These are phyloP conservation scores for Yarrowia osloensis DNA, from an alignment of 805 yeast genomes.

Conservation along the genomic window DNA sequence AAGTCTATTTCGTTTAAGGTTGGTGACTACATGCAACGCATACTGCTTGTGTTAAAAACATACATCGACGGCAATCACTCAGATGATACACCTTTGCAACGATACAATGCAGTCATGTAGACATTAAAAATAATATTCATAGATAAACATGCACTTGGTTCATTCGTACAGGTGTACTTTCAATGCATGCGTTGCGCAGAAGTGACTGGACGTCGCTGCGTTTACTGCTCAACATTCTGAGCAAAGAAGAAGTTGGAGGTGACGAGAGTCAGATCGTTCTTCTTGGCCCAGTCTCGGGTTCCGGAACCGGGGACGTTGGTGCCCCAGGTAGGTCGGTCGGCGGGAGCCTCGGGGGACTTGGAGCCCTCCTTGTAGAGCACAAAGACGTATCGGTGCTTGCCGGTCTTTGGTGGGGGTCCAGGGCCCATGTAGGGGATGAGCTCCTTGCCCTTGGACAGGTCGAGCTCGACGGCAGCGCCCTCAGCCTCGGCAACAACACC, in stretches of 20 bases:
- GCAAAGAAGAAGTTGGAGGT: slow-evolving; percentile 85
- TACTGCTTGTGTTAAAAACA: too few species aligned
- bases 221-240: slow-evolving; percentile 47
- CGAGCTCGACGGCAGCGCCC: slow-evolving; percentile 34
- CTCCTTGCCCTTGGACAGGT: slow-evolving; percentile 37
- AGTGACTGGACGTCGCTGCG: not conserved
- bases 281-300: slow-evolving; percentile 68
- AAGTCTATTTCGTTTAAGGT: not conserved
- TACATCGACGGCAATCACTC: too few species aligned
- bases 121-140: too few species aligned
- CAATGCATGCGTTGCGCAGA: not conserved
- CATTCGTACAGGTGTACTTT: not conserved
- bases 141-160: not conserved
- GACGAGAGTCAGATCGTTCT: slow-evolving; percentile 59
- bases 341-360: slow-evolving; percentile 43
- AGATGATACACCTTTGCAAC: too few species aligned
- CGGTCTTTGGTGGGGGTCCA: slow-evolving; percentile 86
- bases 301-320: slow-evolving; percentile 80
- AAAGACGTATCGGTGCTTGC: slow-evolving; percentile 84
- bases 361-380: slow-evolving; percentile 67
- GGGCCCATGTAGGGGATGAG: slow-evolving; percentile 68
- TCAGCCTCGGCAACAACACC: slow-evolving; percentile 38
- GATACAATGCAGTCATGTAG: too few species aligned
- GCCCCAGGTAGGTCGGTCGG: slow-evolving; percentile 79
- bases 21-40: not conserved